phyloP scores from a whole-genome alignment of 805 yeast genomes.

The Saccharomycopsis malanga region DNA sequence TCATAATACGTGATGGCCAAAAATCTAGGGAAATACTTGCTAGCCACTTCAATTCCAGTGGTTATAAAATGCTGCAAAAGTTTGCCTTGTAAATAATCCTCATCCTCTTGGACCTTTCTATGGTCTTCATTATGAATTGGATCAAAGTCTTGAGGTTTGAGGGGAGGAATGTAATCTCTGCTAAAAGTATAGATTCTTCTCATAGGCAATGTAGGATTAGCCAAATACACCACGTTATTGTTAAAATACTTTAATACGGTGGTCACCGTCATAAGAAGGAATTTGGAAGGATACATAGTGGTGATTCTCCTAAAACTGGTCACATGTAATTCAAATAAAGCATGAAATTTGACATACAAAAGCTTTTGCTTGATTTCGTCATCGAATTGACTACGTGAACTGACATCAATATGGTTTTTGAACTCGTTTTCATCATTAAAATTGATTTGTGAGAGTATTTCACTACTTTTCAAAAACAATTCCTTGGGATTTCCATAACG shows the following conservation, averaged over 20 bases:
- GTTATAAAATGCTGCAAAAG: slow-evolving; percentile 59
- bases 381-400: slow-evolving; percentile 1
- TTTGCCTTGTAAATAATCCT: slow-evolving; percentile 55
- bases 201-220: slow-evolving; percentile 36
- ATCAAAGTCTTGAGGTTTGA: slow-evolving; percentile 32
- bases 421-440: slow-evolving; percentile 21
- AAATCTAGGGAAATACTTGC: slow-evolving; percentile 27
- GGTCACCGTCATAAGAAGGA: slow-evolving; percentile 60
- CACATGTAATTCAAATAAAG: slow-evolving; percentile 56
- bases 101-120: slow-evolving; percentile 44
- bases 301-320: slow-evolving; percentile 52
- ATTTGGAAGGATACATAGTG: slow-evolving; percentile 74
- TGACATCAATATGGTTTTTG: slow-evolving; percentile 2
- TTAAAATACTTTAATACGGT: slow-evolving; percentile 49
- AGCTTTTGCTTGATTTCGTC: slow-evolving; percentile 21
- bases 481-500: slow-evolving; percentile 75
- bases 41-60: slow-evolving; percentile 38
- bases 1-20: slow-evolving; percentile 29
- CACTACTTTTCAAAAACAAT: slow-evolving; percentile 63
- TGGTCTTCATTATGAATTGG: slow-evolving; percentile 31
- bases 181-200: slow-evolving; percentile 61
- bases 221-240: slow-evolving; percentile 31
- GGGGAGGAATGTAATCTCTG: slow-evolving; percentile 50
- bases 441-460: slow-evolving; percentile 41
- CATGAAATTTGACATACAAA: slow-evolving; percentile 55